These are phyloP conservation scores for Ascochyta lentis DNA, from an alignment of 2,329 filamentous ascomycete genomes.

Conservation along the genomic window DNA sequence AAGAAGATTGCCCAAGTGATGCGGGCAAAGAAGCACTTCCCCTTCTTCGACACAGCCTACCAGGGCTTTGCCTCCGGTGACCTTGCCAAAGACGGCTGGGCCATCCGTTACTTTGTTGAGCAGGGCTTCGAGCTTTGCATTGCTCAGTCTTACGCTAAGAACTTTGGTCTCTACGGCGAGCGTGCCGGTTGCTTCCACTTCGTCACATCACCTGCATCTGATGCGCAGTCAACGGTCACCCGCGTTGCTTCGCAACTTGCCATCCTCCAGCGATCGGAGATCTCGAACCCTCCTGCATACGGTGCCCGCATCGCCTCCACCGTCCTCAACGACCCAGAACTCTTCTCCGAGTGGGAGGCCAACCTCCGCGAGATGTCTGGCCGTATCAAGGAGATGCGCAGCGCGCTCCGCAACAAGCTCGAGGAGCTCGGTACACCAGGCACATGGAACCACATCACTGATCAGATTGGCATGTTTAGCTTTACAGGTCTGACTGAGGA, in stretches of 20 bases:
- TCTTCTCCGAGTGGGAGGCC: slow-evolving; percentile 92
- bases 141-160: slow-evolving; percentile 62
- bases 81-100: slow-evolving; percentile 82
- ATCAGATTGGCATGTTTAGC: slow-evolving; percentile 99
- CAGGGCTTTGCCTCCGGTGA: slow-evolving; percentile 97
- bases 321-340: slow-evolving; percentile 79
- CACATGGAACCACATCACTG: slow-evolving; percentile 95
- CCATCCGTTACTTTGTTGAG: slow-evolving; percentile 92
- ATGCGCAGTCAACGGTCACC: slow-evolving; percentile 65
- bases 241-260: slow-evolving; percentile 87
- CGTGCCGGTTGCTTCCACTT: slow-evolving; percentile 96
- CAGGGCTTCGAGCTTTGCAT: slow-evolving; percentile 76
- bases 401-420: slow-evolving; percentile 76
- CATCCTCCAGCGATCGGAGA: slow-evolving; percentile 94
- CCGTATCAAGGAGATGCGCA: slow-evolving; percentile 91
- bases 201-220: slow-evolving; percentile 74
- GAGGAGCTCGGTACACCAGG: slow-evolving; percentile 87
- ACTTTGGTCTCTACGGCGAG: slow-evolving; percentile 88
- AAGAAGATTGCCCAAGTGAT: slow-evolving; percentile 83
- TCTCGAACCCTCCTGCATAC: slow-evolving; percentile 95
- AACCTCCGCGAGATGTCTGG: slow-evolving; percentile 94
- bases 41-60: slow-evolving; percentile 98
- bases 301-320: slow-evolving; percentile 86
- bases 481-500: slow-evolving; percentile 81
- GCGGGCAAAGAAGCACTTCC: slow-evolving; percentile 82